Evolutionary conservation across 768 basidiomycete genomes (phyloP).

Genomic region (Amanita fuliginea): DNA sequence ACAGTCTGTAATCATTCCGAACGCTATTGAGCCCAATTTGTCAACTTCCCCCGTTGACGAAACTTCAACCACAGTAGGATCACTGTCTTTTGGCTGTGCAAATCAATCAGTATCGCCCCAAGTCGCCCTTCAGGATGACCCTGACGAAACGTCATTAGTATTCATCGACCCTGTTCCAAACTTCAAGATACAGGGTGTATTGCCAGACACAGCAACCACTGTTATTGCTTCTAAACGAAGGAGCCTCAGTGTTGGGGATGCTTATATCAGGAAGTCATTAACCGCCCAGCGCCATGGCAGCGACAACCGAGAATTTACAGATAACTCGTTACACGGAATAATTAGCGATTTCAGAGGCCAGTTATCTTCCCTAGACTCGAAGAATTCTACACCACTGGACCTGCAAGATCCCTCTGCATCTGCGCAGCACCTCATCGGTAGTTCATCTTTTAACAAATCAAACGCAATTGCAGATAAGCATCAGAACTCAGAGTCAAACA

Average conservation of each 20-base stretch:
- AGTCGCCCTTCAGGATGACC: constrained; percentile 24
- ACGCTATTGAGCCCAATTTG: neutral
- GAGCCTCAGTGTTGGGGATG: constrained; percentile 66
- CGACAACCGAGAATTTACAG: constrained; percentile 14
- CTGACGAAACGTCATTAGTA: constrained; percentile 46
- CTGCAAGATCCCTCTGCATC: constrained; percentile 58
- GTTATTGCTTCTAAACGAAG: constrained; percentile 37
- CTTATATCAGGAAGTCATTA: constrained; percentile 39
- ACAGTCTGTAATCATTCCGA: neutral
- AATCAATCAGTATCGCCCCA: constrained; percentile 16
- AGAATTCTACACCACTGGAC: constrained; percentile 39
- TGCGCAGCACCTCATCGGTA: constrained; percentile 26
- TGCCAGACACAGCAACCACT: constrained; percentile 15
- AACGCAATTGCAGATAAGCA: neutral
- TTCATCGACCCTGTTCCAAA: constrained; percentile 38
- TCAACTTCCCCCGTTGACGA: neutral
- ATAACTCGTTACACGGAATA: constrained; percentile 45
- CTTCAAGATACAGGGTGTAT: constrained; percentile 23
- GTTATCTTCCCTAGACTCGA: constrained; percentile 54
- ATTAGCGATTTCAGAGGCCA: constrained; percentile 67
- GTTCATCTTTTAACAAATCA: constrained; percentile 14
- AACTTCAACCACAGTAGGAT: neutral
- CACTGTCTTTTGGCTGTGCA: neutral
- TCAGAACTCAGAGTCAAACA: neutral
- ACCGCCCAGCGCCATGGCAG: constrained; percentile 8